These are phyloP conservation scores for Fraxinus quadrangulata DNA, from an alignment of 257 asterid species.

Conservation along the genomic window DNA sequence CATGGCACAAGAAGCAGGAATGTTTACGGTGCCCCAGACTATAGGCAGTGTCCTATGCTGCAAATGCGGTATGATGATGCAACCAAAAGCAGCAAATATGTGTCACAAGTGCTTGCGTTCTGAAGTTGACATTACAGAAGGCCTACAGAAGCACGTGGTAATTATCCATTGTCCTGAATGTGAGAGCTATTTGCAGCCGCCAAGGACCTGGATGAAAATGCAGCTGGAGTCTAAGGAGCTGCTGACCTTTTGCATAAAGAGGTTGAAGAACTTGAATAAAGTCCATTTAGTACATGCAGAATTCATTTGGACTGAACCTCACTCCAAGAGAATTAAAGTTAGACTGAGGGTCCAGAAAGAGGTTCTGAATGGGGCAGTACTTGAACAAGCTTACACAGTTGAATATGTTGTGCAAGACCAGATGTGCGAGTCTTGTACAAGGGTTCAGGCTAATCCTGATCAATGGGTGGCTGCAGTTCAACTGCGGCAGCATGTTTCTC, in stretches of 20 bases:
- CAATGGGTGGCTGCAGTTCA: slow-evolving; percentile 36
- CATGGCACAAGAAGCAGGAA: neutral
- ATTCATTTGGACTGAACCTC: slow-evolving; percentile 9
- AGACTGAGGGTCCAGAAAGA: slow-evolving; percentile 23
- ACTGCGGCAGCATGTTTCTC: slow-evolving; percentile 30
- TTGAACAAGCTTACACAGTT: slow-evolving; percentile 20
- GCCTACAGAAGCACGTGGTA: slow-evolving; percentile 2
- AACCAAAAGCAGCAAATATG: slow-evolving; percentile 7
- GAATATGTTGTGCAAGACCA: slow-evolving; percentile 33
- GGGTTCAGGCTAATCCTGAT: slow-evolving; percentile 28
- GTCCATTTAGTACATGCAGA: neutral
- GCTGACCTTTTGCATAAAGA: neutral
- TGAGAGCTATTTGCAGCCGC: neutral
- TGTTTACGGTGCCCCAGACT: neutral
- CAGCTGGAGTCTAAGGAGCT: slow-evolving; percentile 7
- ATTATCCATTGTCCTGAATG: neutral
- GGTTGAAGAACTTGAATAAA: slow-evolving; percentile 4
- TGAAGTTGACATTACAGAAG: slow-evolving; percentile 3
- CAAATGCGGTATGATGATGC: slow-evolving; percentile 6
- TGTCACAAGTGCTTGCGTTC: neutral
- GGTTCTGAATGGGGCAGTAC: slow-evolving; percentile 26
- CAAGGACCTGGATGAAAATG: neutral
- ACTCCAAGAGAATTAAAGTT: slow-evolving; percentile 3
- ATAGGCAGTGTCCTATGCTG: slow-evolving; percentile 3
- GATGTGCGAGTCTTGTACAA: slow-evolving; percentile 31